These are phyloP conservation scores for Polygonum maritimum DNA, from an alignment of 148 eudicot genomes.

Conservation along the genomic window DNA sequence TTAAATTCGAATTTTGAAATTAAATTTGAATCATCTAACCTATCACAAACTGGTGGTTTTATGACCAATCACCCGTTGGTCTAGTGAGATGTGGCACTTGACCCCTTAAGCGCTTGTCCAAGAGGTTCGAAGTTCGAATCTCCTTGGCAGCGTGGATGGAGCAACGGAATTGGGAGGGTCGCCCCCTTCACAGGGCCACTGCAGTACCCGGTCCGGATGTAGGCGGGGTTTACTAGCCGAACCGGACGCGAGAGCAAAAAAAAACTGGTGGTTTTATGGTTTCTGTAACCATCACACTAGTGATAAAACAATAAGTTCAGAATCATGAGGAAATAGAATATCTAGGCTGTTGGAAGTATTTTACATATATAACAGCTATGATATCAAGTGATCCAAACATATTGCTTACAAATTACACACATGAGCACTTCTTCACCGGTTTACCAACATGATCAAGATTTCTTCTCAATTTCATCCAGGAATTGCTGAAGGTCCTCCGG, in stretches of 20 bases:
- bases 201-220: too few species aligned
- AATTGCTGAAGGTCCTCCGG: not conserved
- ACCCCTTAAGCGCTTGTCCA: too few species aligned
- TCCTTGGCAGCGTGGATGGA: too few species aligned
- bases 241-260: too few species aligned
- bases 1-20: not conserved
- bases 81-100: too few species aligned
- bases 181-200: too few species aligned
- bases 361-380: not conserved
- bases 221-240: too few species aligned
- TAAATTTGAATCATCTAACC: not conserved
- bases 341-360: not conserved
- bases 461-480: constrained; percentile 5
- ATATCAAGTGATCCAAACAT: not conserved
- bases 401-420: not conserved
- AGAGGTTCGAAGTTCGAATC: too few species aligned
- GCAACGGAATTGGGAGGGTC: too few species aligned
- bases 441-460: not conserved
- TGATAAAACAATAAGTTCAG: too few species aligned
- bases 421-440: not conserved
- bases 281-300: too few species aligned
- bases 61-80: too few species aligned
- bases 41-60: not conserved
- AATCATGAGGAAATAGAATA: not conserved
- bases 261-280: not conserved